Conservation (phyloP, 2,329 filamentous ascomycete genomes). For the Blastomyces percursus region DNA sequence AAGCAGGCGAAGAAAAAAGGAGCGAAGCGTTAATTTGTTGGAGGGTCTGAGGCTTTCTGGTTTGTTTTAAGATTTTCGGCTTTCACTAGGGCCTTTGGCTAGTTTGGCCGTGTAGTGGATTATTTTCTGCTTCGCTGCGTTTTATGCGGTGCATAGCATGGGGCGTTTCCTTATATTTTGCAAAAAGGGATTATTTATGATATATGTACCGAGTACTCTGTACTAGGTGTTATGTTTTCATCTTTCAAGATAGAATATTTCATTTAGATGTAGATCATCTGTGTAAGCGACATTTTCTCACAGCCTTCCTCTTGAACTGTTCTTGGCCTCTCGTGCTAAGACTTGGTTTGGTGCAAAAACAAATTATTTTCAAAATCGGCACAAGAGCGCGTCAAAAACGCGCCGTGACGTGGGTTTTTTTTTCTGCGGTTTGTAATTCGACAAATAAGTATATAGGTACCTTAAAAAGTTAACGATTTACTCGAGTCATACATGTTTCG, state of each 20-base stretch:
- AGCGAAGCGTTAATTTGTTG: not conserved
- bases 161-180: not conserved
- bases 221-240: not conserved
- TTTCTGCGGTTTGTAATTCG: not conserved
- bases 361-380: not conserved
- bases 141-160: constrained; percentile 2
- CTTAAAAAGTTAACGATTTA: not conserved
- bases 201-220: no score
- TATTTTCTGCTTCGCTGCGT: not conserved
- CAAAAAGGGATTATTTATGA: not conserved
- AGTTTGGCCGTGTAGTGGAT: not conserved
- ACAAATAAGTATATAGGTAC: not conserved
- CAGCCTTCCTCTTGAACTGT: not conserved
- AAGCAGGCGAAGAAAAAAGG: constrained; percentile 9
- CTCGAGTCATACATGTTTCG: not conserved
- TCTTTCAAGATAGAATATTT: not conserved
- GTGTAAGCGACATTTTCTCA: not conserved
- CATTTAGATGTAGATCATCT: not conserved
- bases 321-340: not conserved
- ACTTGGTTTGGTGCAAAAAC: no score
- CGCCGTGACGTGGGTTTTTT: not conserved
- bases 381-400: not conserved
- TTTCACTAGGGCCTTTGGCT: not conserved
- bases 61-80: not conserved
- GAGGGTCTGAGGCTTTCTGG: not conserved